Evolutionary conservation across 257 asterid species (phyloP).

Genomic region (Scutellaria barbata): DNA sequence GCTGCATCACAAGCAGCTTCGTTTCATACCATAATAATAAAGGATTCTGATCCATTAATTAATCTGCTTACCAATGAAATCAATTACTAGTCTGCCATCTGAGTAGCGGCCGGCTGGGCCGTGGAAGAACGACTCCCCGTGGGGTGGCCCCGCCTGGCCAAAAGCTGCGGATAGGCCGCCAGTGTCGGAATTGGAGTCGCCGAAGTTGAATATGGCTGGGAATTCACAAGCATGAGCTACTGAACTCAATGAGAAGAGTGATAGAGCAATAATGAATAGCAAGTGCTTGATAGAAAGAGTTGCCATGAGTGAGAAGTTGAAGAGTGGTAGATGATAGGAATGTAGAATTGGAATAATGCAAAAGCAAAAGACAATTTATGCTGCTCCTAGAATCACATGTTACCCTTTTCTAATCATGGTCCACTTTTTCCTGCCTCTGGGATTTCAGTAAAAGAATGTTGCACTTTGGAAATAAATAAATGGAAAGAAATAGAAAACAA

Average conservation of each 20-base stretch:
- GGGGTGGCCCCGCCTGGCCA: slow-evolving; percentile 84
- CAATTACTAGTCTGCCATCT: slow-evolving; percentile 82
- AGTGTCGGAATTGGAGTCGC: slow-evolving; percentile 96
- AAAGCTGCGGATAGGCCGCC: slow-evolving; percentile 95
- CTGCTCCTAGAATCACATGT: slow-evolving; percentile 38
- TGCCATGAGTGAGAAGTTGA: not conserved
- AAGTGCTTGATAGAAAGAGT: slow-evolving; percentile 29
- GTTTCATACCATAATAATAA: not conserved
- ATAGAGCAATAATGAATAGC: not conserved
- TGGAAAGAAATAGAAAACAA: no score
- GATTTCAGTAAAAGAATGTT: not conserved
- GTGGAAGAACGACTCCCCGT: slow-evolving; percentile 78
- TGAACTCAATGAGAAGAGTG: slow-evolving; percentile 19
- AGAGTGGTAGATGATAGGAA: not conserved
- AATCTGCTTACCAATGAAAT: slow-evolving; percentile 55
- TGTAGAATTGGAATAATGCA: not conserved
- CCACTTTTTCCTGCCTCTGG: not conserved
- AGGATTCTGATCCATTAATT: not conserved
- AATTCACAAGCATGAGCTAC: slow-evolving; percentile 50
- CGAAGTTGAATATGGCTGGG: slow-evolving; percentile 89
- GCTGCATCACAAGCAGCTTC: not conserved
- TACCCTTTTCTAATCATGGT: not conserved
- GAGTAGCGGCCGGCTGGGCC: slow-evolving; percentile 85
- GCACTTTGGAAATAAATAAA: no score
- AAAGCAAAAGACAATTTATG: slow-evolving; percentile 29